Percentiles rank a stretch among this genome's conserved stretches.
These are phyloP conservation scores for Aspergillus terreus DNA, from an alignment of 2,329 filamentous ascomycete genomes.

Conservation along the genomic window DNA sequence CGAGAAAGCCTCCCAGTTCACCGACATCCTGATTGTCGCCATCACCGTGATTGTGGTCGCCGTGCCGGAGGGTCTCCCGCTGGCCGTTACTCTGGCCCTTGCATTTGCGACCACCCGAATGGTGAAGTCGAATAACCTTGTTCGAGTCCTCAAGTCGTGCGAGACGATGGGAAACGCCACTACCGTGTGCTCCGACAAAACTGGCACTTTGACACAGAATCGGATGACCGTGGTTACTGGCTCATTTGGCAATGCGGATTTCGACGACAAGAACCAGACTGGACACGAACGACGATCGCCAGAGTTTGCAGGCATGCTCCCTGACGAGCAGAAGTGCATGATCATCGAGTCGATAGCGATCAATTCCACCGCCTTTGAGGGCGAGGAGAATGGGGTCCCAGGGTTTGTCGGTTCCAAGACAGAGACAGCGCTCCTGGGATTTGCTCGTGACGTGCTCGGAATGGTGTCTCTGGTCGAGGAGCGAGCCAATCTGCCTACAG, in stretches of 20 bases:
- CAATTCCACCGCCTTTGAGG: slow-evolving; percentile 68
- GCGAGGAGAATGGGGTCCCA: slow-evolving; percentile 59
- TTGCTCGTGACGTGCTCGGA: slow-evolving; percentile 61
- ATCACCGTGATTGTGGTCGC: slow-evolving; percentile 74
- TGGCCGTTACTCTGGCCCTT: slow-evolving; percentile 69
- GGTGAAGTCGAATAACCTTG: slow-evolving; percentile 70
- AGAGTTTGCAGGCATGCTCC: slow-evolving; percentile 1
- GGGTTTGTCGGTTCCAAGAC: slow-evolving; percentile 72
- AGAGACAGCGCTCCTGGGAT: slow-evolving; percentile 64
- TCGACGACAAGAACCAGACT: slow-evolving; percentile 16
- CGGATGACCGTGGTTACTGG: slow-evolving; percentile 73
- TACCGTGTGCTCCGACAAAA: slow-evolving; percentile 75
- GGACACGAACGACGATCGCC: slow-evolving; percentile 5
- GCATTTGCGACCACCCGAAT: slow-evolving; percentile 72
- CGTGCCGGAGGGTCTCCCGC: slow-evolving; percentile 69
- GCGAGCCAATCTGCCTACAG: slow-evolving; percentile 54
- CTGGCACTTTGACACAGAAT: slow-evolving; percentile 68
- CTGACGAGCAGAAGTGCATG: slow-evolving; percentile 47
- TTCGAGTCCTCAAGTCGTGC: slow-evolving; percentile 68
- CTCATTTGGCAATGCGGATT: slow-evolving; percentile 48
- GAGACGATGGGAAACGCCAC: slow-evolving; percentile 77
- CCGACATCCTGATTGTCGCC: slow-evolving; percentile 70
- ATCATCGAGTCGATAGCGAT: slow-evolving; percentile 33
- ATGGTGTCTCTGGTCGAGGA: slow-evolving; percentile 59
- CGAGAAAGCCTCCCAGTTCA: slow-evolving; percentile 69